Base-by-base conservation (phyloP, 2,329 filamentous ascomycete genomes). In the Pleurostoma richardsiae region DNA sequence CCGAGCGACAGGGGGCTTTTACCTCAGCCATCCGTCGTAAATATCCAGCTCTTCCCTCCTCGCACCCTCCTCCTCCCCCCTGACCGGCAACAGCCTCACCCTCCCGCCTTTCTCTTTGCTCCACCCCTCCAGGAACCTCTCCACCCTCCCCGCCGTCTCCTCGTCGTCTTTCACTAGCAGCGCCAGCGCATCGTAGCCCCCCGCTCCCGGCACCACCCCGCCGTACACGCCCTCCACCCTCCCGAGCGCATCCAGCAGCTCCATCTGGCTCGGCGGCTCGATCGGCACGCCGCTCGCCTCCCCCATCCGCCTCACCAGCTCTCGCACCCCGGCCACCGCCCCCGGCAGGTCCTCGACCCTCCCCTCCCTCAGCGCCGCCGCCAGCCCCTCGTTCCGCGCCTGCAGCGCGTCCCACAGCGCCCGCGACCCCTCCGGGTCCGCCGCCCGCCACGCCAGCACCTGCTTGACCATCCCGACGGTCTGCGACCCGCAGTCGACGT, bases 391-490 rank as follows among this genome's bases (percentile, higher is more conserved):
- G 61, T 96, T 96, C 30, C 79, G 77, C 2, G 62, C 65, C 64
- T 97, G 90, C 49, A 99, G 68, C 2, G 79, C 72, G 41, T 78
- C 76, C 90, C 91, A 97, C 19, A 96, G 72, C 50, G 66, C 59
- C 51, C 81, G 79, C 2, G 90, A 84, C n/a, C 76, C 79, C 3
- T 76, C 74, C 0, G 74, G 69, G 26, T 89, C 81, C 42, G 77
- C 67, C 43, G 80, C 79, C 44, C 87, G 76, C 94, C 94, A 99
- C 30, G 79, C 78, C 3, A 97, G 75, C 10, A 99, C 88, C 61
- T 88, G 81, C 70, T 92, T 95, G 36, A 96, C 94, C 94, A 99
- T 97, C 10, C 90, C 81, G 0, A 95, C 91, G 6, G 92, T 97
- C 71, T 95, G 82, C 42, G 86, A 92, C 30, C 94, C 94, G 61